Base-by-base conservation (phyloP, 805 yeast genomes). In the Candida koratica region DNA sequence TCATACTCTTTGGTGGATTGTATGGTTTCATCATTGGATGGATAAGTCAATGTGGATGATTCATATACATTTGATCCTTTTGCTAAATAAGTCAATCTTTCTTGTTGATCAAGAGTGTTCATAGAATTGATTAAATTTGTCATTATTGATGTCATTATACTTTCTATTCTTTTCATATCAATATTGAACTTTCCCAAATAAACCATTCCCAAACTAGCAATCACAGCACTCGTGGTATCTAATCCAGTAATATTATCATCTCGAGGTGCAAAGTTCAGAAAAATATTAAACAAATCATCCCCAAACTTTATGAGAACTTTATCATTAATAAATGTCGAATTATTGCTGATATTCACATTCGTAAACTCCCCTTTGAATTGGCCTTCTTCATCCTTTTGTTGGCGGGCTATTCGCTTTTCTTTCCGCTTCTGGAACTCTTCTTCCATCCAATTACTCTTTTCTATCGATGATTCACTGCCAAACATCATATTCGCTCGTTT, bases 401-500 rank as follows among this genome's bases (percentile, higher is more conserved):
- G 69, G 51, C 74, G 70, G 34, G 68, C 63, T 25, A 78, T 45
- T 36, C 95, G 61, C 50, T 76, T 78, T 38, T 71, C 73, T 46
- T 77, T 76, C 17, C 95, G 68, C 43, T 69, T 73, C 32, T 68
- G 73, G 52, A 84, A 86, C 54, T 87, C 95, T 3, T 67, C 64
- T 24, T 79, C 81, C 23, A 85, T 71, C 97, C 97, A 90, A 26
- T 70, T 64, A 27, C 58, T 55, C 36, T 67, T 69, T 29, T 71
- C 77, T 7, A 62, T 68, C 8, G 81, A 60, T 5, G 76, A 78
- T 0, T 60, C 67, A 7, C 67, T 72, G 1, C 95, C 93, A 60
- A 77, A 88, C 46, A 81, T 60, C 13, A 59, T 61, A 25, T 62
- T 66, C 0, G 97, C 96, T 26, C 93, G 67, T 45, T 81, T 81